phyloP scores from a whole-genome alignment of 495 filamentous ascomycete species.

The Lasiosphaeria hispida region DNA sequence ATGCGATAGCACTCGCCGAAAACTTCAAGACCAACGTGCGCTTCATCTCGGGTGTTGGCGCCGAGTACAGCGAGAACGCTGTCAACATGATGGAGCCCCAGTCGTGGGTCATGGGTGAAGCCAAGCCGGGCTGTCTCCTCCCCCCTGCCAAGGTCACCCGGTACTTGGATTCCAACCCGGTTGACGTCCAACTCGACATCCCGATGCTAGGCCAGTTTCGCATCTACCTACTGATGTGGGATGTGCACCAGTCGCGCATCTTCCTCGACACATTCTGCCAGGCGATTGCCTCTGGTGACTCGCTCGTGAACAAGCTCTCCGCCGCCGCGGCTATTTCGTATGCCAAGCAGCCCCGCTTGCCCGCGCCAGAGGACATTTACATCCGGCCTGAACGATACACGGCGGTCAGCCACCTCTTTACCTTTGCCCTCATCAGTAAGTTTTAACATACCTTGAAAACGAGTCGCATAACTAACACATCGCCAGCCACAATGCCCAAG shows the following conservation, averaged over 20 bases:
- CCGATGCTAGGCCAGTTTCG: conserved; percentile 67
- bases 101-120: conserved; percentile 43
- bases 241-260: conserved; percentile 47
- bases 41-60: conserved; percentile 66
- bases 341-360: conserved; percentile 45
- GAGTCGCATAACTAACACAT: background rate
- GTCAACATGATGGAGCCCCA: conserved; percentile 47
- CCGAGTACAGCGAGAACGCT: conserved; percentile 58
- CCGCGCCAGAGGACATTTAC: conserved; percentile 55
- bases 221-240: conserved; percentile 61
- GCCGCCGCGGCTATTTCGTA: conserved; percentile 52
- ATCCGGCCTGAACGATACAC: conserved; percentile 60
- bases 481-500: conserved; percentile 52
- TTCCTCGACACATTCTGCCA: conserved; percentile 57
- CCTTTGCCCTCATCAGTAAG: conserved; percentile 55
- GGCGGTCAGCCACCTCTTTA: conserved; percentile 56
- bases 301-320: conserved; percentile 49
- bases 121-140: conserved; percentile 58
- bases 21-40: conserved; percentile 66
- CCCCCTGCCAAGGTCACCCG: conserved; percentile 62
- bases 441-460: background rate
- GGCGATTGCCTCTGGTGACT: conserved; percentile 38
- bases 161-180: conserved; percentile 67
- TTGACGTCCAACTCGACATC: conserved; percentile 71
- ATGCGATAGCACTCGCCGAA: conserved; percentile 53